Evolutionary conservation across 768 basidiomycete species (phyloP).

Genomic region (Lentinula guzmanii): DNA sequence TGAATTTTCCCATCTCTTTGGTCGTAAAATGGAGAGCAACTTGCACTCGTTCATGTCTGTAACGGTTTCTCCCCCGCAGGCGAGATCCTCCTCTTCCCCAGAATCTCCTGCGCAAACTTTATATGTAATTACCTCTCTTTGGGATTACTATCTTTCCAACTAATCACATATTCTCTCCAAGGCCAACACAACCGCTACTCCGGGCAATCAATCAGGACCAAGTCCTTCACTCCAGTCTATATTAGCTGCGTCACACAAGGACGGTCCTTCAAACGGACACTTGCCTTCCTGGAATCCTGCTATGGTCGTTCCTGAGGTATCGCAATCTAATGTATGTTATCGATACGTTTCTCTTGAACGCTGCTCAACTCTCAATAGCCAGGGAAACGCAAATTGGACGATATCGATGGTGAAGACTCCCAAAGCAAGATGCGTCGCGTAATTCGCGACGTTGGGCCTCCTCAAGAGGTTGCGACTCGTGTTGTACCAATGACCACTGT

Average conservation of each 20-base stretch:
- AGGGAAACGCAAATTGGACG: constrained; percentile 74
- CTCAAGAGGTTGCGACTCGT: constrained; percentile 59
- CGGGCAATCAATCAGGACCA: constrained; percentile 26
- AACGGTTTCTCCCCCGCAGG: constrained; percentile 4
- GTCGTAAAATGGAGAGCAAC: constrained; percentile 1
- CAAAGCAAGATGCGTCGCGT: constrained; percentile 81
- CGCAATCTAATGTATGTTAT: constrained; percentile 24
- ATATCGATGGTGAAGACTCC: constrained; percentile 53
- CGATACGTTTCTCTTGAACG: constrained; percentile 22
- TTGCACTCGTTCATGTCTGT: constrained; percentile 7
- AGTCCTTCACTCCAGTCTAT: constrained; percentile 35
- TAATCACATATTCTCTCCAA: constrained; percentile 9
- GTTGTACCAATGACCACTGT: constrained; percentile 89
- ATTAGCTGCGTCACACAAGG: constrained; percentile 25
- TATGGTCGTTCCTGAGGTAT: constrained; percentile 19
- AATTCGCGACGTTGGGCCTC: constrained; percentile 64
- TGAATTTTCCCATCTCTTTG: neutral
- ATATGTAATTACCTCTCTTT: constrained; percentile 17
- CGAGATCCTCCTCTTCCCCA: constrained; percentile 5
- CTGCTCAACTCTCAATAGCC: constrained; percentile 13
- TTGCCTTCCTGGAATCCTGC: constrained; percentile 33
- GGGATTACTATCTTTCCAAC: constrained; percentile 15
- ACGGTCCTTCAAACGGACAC: constrained; percentile 20
- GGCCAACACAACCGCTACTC: constrained; percentile 21
- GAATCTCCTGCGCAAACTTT: constrained; percentile 8